phyloP scores from a whole-genome alignment of 2,329 filamentous ascomycete genomes.

The Cucurbitaria berberidis region DNA sequence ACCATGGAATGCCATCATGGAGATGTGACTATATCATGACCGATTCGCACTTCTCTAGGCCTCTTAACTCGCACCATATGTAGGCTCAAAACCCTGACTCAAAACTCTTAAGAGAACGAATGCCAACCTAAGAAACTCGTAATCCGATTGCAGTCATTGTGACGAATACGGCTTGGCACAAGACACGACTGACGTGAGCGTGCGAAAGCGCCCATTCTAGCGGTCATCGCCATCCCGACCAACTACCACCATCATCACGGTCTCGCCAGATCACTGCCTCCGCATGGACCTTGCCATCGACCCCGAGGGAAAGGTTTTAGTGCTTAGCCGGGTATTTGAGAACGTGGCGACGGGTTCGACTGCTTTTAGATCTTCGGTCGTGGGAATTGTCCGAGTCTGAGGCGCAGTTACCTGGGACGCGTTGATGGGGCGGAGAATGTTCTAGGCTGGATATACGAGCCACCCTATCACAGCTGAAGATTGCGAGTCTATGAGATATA shows the following conservation, averaged over 20 bases:
- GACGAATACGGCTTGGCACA: not conserved
- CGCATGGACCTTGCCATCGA: not conserved
- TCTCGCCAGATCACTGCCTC: conserved; percentile 5
- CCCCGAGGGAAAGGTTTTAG: not conserved
- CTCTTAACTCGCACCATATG: too few relatives aligned
- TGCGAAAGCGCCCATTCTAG: conserved; percentile 1
- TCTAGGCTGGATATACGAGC: not conserved
- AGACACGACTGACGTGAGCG: conserved; percentile 9
- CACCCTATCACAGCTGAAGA: not conserved
- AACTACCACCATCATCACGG: not conserved
- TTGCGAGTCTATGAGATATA: not conserved
- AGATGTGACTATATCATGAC: too few relatives aligned
- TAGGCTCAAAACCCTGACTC: too few relatives aligned
- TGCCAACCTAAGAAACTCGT: too few relatives aligned
- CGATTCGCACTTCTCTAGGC: too few relatives aligned
- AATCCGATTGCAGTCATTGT: too few relatives aligned
- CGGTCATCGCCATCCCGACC: not conserved
- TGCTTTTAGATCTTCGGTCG: conserved; percentile 2
- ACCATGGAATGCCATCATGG: too few relatives aligned
- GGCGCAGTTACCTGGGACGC: conserved; percentile 2
- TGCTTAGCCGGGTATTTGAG: conserved; percentile 9
- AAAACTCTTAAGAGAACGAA: too few relatives aligned
- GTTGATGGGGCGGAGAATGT: conserved; percentile 3
- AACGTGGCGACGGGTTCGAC: conserved; percentile 2
- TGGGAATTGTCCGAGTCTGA: conserved; percentile 6